phyloP scores from a whole-genome alignment of 2,329 filamentous ascomycete species.

The Colletotrichum orchidophilum region DNA sequence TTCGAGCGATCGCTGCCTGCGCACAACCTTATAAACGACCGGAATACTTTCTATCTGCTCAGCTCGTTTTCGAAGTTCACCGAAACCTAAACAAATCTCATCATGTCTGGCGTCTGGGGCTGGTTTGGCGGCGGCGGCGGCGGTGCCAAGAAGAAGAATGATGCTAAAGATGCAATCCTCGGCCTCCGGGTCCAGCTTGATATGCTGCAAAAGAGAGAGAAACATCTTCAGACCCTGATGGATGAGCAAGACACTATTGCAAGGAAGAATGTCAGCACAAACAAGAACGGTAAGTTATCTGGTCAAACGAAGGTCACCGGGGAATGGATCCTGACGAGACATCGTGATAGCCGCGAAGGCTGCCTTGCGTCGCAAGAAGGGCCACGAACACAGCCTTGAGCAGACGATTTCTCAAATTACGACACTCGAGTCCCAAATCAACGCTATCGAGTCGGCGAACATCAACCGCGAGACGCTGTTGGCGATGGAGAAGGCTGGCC shows the following conservation, averaged over 20 bases:
- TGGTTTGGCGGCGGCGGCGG: conserved; percentile 90
- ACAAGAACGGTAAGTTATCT: conserved; percentile 82
- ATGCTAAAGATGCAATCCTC: conserved; percentile 94
- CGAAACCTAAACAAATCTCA: conserved; percentile 37
- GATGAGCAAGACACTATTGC: conserved; percentile 90
- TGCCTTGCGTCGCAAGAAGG: conserved; percentile 93
- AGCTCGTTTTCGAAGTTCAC: neutral
- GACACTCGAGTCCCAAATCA: conserved; percentile 94
- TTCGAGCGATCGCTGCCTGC: conserved; percentile 23
- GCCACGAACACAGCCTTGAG: conserved; percentile 88
- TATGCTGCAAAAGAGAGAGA: conserved; percentile 97
- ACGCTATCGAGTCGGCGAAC: conserved; percentile 96
- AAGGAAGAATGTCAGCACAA: conserved; percentile 85
- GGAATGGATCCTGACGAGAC: conserved; percentile 1
- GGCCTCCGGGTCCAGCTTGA: conserved; percentile 88
- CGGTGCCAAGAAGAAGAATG: conserved; percentile 80
- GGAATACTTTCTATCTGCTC: neutral
- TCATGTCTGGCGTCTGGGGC: conserved; percentile 78
- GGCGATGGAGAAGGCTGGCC: conserved; percentile 90
- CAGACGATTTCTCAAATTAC: conserved; percentile 90
- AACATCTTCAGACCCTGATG: conserved; percentile 90
- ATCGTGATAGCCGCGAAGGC: conserved; percentile 79
- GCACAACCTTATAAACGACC: conserved; percentile 17
- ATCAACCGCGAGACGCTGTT: conserved; percentile 97
- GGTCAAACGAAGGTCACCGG: neutral